These are phyloP conservation scores for Pezicula carpinea DNA, from an alignment of 2,329 filamentous ascomycete species.

Conservation along the genomic window DNA sequence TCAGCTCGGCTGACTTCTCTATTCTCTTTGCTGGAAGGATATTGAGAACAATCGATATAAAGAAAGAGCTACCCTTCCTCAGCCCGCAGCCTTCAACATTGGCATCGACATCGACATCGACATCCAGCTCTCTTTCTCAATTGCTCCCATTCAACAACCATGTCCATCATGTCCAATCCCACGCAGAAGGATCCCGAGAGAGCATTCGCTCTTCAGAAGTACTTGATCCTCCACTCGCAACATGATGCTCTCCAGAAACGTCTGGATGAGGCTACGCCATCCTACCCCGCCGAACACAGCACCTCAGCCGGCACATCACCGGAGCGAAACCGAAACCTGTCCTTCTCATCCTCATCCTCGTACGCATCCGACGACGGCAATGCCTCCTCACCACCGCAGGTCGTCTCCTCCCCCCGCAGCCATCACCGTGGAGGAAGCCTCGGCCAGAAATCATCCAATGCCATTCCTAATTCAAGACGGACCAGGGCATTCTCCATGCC, in stretches of 20 bases:
- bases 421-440: slow-evolving; percentile 11
- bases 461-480: slow-evolving; percentile 4
- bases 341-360: slow-evolving; percentile 15
- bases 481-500: slow-evolving; percentile 20
- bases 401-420: neutral
- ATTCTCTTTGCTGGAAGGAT: too few species aligned
- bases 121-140: too few species aligned
- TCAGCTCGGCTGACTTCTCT: too few species aligned
- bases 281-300: slow-evolving; percentile 3
- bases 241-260: slow-evolving; percentile 29
- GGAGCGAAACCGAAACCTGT: slow-evolving; percentile 3
- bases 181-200: slow-evolving; percentile 21
- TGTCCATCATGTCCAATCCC: slow-evolving; percentile 10
- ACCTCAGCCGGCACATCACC: slow-evolving; percentile 5
- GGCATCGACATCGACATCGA: too few species aligned
- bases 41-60: too few species aligned
- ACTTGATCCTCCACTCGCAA: slow-evolving; percentile 30
- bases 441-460: neutral
- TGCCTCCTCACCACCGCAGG: slow-evolving; percentile 3
- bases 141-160: neutral
- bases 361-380: slow-evolving; percentile 9
- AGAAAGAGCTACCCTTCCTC: too few species aligned
- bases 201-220: slow-evolving; percentile 30
- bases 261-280: slow-evolving; percentile 20
- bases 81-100: too few species aligned